Percentiles rank a stretch among this genome's conserved stretches.
Evolutionary conservation across 257 asterid species (phyloP).

Genomic region (Pogostemon cablin): DNA sequence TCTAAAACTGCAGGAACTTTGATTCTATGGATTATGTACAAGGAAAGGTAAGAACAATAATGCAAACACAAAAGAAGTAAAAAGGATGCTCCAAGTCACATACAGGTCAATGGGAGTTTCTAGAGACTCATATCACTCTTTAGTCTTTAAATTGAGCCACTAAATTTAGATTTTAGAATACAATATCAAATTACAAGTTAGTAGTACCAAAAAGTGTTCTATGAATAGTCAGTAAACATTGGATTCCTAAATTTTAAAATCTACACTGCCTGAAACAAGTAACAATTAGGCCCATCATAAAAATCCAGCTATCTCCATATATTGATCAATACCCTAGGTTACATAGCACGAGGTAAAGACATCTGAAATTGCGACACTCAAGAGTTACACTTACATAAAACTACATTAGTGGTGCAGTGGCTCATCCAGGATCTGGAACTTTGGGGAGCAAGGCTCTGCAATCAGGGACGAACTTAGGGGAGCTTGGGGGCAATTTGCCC

Average conservation of each 20-base stretch:
- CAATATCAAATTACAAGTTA: constrained; percentile 3
- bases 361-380: background rate
- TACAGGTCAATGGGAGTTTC: background rate
- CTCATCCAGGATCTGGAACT: too few relatives aligned
- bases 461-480: too few relatives aligned
- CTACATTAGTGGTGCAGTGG: background rate
- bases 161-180: background rate
- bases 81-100: background rate
- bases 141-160: background rate
- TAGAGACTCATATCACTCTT: constrained; percentile 17
- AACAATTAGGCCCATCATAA: background rate
- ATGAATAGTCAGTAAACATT: background rate
- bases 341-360: background rate
- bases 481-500: too few relatives aligned
- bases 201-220: constrained; percentile 5
- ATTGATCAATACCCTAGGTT: background rate
- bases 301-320: background rate
- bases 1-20: constrained; percentile 10
- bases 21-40: background rate
- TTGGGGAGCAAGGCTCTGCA: too few relatives aligned
- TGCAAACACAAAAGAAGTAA: background rate
- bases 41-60: background rate
- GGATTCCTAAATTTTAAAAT: background rate
- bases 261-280: background rate
- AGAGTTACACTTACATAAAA: background rate